Conservation (phyloP, 2,329 filamentous ascomycete species). For the Diaporthe longicolla region DNA sequence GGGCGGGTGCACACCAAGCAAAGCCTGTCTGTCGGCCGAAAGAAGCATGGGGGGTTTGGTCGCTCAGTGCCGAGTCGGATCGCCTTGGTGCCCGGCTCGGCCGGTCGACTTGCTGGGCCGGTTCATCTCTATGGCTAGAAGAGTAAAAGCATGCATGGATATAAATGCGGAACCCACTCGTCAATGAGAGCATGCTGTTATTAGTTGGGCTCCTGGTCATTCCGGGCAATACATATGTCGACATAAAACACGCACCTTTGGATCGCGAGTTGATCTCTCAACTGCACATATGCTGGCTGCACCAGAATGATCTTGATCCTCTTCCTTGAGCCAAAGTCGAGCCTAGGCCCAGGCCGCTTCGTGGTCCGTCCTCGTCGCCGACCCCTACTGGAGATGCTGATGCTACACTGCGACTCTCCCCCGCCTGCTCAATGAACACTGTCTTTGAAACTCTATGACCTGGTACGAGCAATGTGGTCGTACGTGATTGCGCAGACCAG, state of each 20-base stretch:
- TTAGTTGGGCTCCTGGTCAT: not conserved
- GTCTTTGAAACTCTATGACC: not conserved
- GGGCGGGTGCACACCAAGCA: not conserved
- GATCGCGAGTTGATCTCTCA: not conserved
- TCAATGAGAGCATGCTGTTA: not conserved
- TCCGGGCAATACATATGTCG: not conserved
- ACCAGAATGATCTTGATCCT: not conserved
- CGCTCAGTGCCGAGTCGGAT: constrained; percentile 30
- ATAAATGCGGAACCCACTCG: not conserved
- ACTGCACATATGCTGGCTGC: not conserved
- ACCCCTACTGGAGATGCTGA: not conserved
- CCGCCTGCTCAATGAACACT: not conserved
- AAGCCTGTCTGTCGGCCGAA: not conserved
- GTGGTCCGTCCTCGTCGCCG: constrained; percentile 17
- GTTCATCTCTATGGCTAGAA: not conserved
- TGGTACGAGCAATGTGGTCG: not conserved
- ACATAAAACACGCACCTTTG: not conserved
- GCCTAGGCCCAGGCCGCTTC: not conserved
- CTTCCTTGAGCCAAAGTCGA: not conserved
- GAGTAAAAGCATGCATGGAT: not conserved
- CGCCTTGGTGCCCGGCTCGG: not conserved
- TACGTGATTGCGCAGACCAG: not conserved
- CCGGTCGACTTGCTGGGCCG: constrained; percentile 8
- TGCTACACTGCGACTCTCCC: not conserved
- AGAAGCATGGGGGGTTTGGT: not conserved